Evolutionary conservation across 1,139 yeast genomes (phyloP).

Genomic region (Geotrichum histeridarum): DNA sequence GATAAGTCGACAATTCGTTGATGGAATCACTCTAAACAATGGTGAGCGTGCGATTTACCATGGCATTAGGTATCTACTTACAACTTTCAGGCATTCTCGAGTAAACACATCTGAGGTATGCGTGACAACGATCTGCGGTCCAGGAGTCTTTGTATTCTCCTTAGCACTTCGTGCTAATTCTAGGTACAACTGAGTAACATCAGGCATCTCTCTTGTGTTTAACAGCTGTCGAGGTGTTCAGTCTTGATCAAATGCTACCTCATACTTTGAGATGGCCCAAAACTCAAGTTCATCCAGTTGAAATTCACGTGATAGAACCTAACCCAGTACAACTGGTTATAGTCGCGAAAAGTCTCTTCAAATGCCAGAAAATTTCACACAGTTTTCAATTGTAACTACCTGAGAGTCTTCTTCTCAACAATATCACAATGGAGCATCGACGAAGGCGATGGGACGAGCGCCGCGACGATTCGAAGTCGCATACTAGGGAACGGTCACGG

Average conservation of each 20-base stretch:
- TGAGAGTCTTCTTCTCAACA: no score
- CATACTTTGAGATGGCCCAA: no score
- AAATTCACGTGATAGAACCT: no score
- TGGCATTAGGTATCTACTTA: constrained; percentile 17
- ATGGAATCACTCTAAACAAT: constrained; percentile 21
- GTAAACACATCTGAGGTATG: constrained; percentile 28
- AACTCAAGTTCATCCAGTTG: no score
- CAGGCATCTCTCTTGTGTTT: constrained; percentile 19
- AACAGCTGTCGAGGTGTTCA: no score
- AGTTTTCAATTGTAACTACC: no score
- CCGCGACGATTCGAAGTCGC: constrained; percentile 9
- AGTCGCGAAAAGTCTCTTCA: no score
- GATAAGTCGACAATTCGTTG: constrained; percentile 25
- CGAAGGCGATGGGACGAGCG: constrained; percentile 18
- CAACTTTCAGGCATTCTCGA: constrained; percentile 29
- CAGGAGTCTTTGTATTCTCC: not conserved
- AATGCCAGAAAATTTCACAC: no score
- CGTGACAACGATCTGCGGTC: constrained; percentile 14
- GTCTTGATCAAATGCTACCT: no score
- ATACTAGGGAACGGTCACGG: constrained; percentile 6
- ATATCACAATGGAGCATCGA: constrained; percentile 14
- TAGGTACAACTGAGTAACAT: constrained; percentile 27
- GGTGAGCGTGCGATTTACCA: not conserved
- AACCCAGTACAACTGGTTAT: no score
- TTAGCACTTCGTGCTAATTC: constrained; percentile 25